Evolutionary conservation across 208 protist species (phyloP).

Genomic region (Willaertia magna): DNA sequence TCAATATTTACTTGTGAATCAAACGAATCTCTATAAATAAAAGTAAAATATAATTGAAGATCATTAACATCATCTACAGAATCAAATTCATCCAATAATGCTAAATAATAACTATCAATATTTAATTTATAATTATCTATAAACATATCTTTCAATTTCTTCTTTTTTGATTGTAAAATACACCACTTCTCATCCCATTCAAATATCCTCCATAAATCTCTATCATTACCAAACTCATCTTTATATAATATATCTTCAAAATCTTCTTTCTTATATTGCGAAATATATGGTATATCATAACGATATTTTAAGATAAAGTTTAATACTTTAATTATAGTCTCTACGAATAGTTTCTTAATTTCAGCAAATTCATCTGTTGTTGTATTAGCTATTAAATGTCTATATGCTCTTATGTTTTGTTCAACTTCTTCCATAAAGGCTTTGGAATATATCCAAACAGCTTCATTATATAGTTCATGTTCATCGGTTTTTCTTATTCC

Average conservation of each 20-base stretch:
- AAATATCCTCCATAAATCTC: conserved; percentile 25
- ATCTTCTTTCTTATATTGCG: conserved; percentile 22
- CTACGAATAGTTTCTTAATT: background rate
- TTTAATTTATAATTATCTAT: background rate
- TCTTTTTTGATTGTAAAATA: conserved; percentile 9
- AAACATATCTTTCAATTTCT: background rate
- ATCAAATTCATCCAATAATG: background rate
- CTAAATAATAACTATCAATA: background rate
- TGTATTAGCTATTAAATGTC: background rate
- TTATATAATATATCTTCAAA: background rate
- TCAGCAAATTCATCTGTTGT: background rate
- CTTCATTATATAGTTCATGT: background rate
- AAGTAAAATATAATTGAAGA: background rate
- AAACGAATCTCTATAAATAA: background rate
- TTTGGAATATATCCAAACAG: background rate
- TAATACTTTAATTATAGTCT: background rate
- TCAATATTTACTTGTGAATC: background rate
- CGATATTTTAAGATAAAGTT: background rate
- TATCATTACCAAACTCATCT: background rate
- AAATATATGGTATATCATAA: conserved; percentile 27
- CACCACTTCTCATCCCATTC: conserved; percentile 29
- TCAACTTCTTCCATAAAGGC: background rate
- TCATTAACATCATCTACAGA: background rate
- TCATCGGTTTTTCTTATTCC: background rate
- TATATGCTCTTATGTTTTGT: background rate